Percentiles rank a stretch among this genome's conserved stretches.
These are phyloP conservation scores for Eustoma russellianum DNA, from an alignment of 257 asterid genomes.

Conservation along the genomic window DNA sequence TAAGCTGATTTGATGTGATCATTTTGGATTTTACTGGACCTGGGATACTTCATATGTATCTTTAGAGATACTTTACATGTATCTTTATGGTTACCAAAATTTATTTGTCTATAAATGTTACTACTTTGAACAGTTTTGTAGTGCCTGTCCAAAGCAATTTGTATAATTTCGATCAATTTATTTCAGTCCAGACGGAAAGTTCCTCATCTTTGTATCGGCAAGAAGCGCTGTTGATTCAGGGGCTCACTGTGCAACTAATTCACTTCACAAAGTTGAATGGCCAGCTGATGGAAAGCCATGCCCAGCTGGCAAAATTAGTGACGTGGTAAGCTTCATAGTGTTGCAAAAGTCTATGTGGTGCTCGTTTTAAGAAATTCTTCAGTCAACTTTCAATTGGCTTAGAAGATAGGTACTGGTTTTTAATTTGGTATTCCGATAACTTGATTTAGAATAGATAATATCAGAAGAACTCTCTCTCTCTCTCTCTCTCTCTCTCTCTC, in stretches of 20 bases:
- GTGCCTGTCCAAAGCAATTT: not conserved
- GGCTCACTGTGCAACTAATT: constrained; percentile 71
- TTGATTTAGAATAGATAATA: no score
- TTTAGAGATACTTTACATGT: no score
- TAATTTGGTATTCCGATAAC: no score
- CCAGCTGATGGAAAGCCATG: constrained; percentile 45
- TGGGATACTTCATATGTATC: no score
- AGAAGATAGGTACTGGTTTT: no score
- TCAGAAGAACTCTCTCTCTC: no score
- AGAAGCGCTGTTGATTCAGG: constrained; percentile 73
- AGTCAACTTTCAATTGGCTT: no score
- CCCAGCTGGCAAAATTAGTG: constrained; percentile 35
- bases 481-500: no score
- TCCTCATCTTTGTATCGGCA: constrained; percentile 71
- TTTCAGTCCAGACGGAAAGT: constrained; percentile 78
- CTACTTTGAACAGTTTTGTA: no score
- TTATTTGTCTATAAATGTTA: no score
- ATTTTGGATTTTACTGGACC: not conserved
- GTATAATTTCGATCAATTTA: constrained; percentile 2
- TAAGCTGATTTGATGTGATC: not conserved
- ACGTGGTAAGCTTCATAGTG: constrained; percentile 48
- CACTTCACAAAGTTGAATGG: constrained; percentile 84
- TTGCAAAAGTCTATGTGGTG: not conserved
- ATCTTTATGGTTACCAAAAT: no score
- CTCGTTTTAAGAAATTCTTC: no score